A percentile compares a stretch with the other conserved stretches of the same genome.
phyloP scores from a whole-genome alignment of 1,139 yeast genomes.

The Suhomyces guaymorum region DNA sequence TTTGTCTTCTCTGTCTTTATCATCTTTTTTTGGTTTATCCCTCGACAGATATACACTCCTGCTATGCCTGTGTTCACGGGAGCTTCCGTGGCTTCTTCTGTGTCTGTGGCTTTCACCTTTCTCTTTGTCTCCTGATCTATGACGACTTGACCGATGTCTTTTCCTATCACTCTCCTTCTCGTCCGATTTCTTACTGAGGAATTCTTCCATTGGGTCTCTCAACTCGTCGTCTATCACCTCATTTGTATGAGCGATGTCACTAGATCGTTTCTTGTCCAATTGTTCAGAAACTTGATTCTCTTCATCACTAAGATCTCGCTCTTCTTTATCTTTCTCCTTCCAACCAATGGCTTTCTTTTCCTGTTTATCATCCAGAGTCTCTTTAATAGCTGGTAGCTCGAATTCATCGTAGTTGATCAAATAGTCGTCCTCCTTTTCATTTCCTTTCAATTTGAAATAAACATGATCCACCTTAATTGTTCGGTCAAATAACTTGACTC shows the following conservation, averaged over 20 bases:
- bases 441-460: conserved; percentile 57
- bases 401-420: conserved; percentile 33
- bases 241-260: conserved; percentile 5
- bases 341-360: background rate
- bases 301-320: conserved; percentile 18
- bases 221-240: conserved; percentile 12
- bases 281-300: too few species aligned
- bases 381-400: conserved; percentile 11
- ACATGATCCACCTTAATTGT: conserved; percentile 75
- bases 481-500: conserved; percentile 61
- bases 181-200: conserved; percentile 9
- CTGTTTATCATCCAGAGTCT: conserved; percentile 4
- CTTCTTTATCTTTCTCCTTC: conserved; percentile 12
- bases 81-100: conserved; percentile 1
- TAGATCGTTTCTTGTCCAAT: too few species aligned
- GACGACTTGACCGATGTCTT: conserved; percentile 4
- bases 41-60: too few species aligned
- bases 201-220: conserved; percentile 24
- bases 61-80: conserved; percentile 2
- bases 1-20: too few species aligned
- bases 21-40: too few species aligned
- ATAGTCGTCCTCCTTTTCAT: conserved; percentile 49
- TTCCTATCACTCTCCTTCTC: conserved; percentile 3
- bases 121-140: background rate
- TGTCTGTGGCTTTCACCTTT: conserved; percentile 7